Conservation (phyloP, 371 early-diverging fungal species). For the Mortierella polycephala region DNA sequence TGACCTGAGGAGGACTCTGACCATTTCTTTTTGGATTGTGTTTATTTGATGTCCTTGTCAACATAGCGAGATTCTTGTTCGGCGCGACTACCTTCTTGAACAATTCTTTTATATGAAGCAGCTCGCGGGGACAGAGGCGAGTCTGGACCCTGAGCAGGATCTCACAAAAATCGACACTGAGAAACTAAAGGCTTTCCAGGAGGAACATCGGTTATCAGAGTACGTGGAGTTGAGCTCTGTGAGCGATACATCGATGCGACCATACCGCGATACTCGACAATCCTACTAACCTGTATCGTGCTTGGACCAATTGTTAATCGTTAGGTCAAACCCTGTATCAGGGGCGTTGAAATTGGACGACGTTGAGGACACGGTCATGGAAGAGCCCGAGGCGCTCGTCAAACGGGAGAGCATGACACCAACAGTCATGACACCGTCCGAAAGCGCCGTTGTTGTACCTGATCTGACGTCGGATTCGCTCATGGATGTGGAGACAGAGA, state of each 20-base stretch:
- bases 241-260: too few species aligned
- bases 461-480: conserved; percentile 42
- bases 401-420: conserved; percentile 50
- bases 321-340: conserved; percentile 33
- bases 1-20: background rate
- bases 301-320: background rate
- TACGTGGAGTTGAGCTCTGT: conserved; percentile 8
- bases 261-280: background rate
- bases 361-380: conserved; percentile 22
- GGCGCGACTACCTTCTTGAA: conserved; percentile 42
- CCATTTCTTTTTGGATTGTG: background rate
- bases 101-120: conserved; percentile 55
- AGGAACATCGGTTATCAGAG: conserved; percentile 48
- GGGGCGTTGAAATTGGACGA: conserved; percentile 24
- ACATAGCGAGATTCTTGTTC: conserved; percentile 43
- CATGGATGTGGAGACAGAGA: conserved; percentile 38
- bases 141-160: conserved; percentile 50
- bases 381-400: conserved; percentile 24
- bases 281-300: background rate
- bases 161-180: conserved; percentile 43
- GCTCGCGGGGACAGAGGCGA: conserved; percentile 48
- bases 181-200: conserved; percentile 48
- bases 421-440: conserved; percentile 45
- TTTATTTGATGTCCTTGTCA: background rate
- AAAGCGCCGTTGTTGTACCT: conserved; percentile 48